Evolutionary conservation across 768 basidiomycete genomes (phyloP).

Genomic region (Lyophyllum decastes): DNA sequence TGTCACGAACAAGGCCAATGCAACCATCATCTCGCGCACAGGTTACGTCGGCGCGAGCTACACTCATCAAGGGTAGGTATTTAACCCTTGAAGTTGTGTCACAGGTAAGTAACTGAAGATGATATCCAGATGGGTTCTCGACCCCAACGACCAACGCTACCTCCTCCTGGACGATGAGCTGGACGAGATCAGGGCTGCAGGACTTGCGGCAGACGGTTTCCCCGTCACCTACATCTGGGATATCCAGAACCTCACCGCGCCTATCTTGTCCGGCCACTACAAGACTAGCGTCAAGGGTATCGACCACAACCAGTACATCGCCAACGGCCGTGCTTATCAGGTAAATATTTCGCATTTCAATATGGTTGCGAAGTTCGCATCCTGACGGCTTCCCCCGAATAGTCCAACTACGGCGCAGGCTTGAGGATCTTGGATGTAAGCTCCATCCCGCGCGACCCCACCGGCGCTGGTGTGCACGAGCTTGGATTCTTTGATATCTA

Average conservation of each 20-base stretch:
- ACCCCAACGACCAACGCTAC: conserved; percentile 26
- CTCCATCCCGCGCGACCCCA: conserved; percentile 28
- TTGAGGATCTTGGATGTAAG: conserved; percentile 28
- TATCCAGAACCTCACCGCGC: conserved; percentile 25
- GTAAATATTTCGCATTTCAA: neutral
- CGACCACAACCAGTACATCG: conserved; percentile 30
- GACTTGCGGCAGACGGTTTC: conserved; percentile 22
- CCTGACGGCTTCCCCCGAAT: neutral
- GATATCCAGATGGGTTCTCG: conserved; percentile 23
- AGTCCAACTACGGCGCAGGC: conserved; percentile 29
- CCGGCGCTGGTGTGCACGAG: conserved; percentile 25
- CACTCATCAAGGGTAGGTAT: conserved; percentile 29
- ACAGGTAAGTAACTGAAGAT: neutral
- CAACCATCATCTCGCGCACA: conserved; percentile 27
- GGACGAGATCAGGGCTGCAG: conserved; percentile 21
- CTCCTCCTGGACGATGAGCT: conserved; percentile 30
- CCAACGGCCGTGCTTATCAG: conserved; percentile 27
- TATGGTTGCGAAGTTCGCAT: neutral
- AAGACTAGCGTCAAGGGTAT: conserved; percentile 24
- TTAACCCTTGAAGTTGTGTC: neutral
- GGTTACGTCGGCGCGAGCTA: conserved; percentile 31
- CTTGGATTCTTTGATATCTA: conserved; percentile 27
- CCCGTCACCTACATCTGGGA: conserved; percentile 33
- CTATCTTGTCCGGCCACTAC: conserved; percentile 28
- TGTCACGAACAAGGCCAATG: conserved; percentile 20